Conservation (phyloP, 768 basidiomycete species). For the Mycena sanguinolenta region DNA sequence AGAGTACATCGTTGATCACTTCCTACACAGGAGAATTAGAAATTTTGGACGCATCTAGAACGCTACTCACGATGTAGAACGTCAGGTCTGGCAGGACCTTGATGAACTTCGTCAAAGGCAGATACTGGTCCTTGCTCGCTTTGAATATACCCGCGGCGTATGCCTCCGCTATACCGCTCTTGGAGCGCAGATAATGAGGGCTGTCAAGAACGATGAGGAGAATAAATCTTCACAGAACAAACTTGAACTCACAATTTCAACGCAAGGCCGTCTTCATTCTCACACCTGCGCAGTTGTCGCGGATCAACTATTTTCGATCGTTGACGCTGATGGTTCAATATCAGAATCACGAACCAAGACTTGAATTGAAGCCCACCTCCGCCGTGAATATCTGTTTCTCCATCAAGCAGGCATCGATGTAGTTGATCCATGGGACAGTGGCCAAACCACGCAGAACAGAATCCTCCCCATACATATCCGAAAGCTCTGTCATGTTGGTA, state of each 20-base stretch:
- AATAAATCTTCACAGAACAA: not conserved
- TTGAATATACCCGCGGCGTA: constrained; percentile 30
- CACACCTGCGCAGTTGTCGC: no score
- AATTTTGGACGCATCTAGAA: not conserved
- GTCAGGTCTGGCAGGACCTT: constrained; percentile 10
- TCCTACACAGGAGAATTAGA: constrained; percentile 7
- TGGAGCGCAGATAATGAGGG: constrained; percentile 25
- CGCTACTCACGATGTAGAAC: not conserved
- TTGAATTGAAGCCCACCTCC: not conserved
- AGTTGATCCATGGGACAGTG: constrained; percentile 12
- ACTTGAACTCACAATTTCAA: constrained; percentile 13
- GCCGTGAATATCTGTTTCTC: constrained; percentile 4
- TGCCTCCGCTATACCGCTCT: constrained; percentile 22
- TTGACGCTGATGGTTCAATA: not conserved
- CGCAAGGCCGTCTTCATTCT: not conserved
- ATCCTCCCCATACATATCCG: no score
- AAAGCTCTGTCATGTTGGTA: no score
- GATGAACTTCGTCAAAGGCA: constrained; percentile 32
- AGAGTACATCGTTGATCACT: constrained; percentile 24
- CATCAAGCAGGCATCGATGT: constrained; percentile 25
- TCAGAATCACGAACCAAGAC: not conserved
- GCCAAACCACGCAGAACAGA: constrained; percentile 11
- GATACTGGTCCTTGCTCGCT: constrained; percentile 12
- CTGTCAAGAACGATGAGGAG: not conserved
- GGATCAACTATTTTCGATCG: no score